Evolutionary conservation across 2,329 filamentous ascomycete genomes (phyloP).

Genomic region (Aspergillus persii): DNA sequence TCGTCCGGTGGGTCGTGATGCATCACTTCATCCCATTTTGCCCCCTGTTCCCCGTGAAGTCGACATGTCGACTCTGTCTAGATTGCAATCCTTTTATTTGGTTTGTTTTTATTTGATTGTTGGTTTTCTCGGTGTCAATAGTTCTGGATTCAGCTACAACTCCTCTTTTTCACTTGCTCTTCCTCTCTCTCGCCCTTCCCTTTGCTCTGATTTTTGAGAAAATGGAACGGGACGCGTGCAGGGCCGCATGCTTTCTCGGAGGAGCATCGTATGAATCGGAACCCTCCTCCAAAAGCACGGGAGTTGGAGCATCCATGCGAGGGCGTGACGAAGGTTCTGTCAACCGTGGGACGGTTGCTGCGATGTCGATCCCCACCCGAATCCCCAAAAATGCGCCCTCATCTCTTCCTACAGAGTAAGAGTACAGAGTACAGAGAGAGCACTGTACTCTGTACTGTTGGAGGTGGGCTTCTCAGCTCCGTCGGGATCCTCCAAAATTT

Average conservation of each 20-base stretch:
- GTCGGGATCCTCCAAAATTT: neutral
- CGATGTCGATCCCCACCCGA: slow-evolving; percentile 27
- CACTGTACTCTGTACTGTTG: too few species aligned
- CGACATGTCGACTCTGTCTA: slow-evolving; percentile 9
- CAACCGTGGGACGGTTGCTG: slow-evolving; percentile 25
- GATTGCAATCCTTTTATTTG: neutral
- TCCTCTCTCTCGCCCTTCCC: neutral
- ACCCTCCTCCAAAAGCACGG: neutral
- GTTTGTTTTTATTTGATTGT: too few species aligned
- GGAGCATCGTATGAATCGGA: neutral
- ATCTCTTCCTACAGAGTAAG: neutral
- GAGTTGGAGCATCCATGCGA: neutral
- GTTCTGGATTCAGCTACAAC: neutral
- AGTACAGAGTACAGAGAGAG: too few species aligned
- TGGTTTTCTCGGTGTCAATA: neutral
- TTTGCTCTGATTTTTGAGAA: neutral
- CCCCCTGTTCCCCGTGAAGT: slow-evolving; percentile 7
- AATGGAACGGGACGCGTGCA: neutral
- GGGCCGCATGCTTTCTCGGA: neutral
- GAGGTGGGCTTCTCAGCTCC: neutral
- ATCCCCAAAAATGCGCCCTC: neutral
- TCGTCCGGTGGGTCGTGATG: slow-evolving; percentile 7
- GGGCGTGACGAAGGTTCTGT: slow-evolving; percentile 15
- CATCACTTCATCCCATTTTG: neutral
- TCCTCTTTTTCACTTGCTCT: neutral